phyloP scores from a whole-genome alignment of 495 filamentous ascomycete species.

The Diplogelasinospora grovesii region DNA sequence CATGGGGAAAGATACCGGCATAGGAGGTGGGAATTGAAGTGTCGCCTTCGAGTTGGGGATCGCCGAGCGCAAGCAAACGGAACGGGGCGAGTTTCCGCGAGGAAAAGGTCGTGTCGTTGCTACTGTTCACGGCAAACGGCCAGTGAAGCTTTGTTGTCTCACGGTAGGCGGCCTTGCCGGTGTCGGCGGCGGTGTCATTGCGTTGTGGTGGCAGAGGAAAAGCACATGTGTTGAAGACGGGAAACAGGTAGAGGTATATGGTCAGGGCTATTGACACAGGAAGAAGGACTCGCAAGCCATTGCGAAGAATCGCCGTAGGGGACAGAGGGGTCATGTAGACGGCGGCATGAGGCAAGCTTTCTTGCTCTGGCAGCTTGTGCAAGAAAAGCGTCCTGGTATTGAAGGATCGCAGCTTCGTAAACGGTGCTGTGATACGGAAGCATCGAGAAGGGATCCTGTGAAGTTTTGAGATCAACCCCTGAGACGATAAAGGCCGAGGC shows the following conservation, averaged over 20 bases:
- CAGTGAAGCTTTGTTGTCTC: constrained; percentile 47
- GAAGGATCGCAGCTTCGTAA: too few species aligned
- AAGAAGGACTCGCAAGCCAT: constrained; percentile 57
- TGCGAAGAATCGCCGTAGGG: constrained; percentile 52
- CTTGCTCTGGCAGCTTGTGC: too few species aligned
- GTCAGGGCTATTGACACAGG: constrained; percentile 64
- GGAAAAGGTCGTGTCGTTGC: constrained; percentile 13
- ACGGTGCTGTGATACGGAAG: too few species aligned
- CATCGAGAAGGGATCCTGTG: too few species aligned
- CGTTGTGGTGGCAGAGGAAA: constrained; percentile 56
- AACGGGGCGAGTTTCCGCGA: constrained; percentile 58
- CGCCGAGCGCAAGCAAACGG: constrained; percentile 80
- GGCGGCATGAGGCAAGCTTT: constrained; percentile 27
- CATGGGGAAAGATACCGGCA: constrained; percentile 53
- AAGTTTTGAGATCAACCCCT: too few species aligned
- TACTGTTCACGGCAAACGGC: constrained; percentile 4
- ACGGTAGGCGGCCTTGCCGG: constrained; percentile 28
- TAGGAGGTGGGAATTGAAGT: constrained; percentile 63
- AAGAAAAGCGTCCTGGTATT: too few species aligned
- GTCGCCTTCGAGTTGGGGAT: constrained; percentile 94
- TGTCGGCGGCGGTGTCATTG: constrained; percentile 13
- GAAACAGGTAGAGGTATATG: constrained; percentile 82
- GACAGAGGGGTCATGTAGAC: constrained; percentile 42
- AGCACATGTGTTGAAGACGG: constrained; percentile 70
- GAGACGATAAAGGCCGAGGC: too few species aligned